Evolutionary conservation across 192 early-diverging fungal species (phyloP).

Genomic region (Coemansia pectinata): DNA sequence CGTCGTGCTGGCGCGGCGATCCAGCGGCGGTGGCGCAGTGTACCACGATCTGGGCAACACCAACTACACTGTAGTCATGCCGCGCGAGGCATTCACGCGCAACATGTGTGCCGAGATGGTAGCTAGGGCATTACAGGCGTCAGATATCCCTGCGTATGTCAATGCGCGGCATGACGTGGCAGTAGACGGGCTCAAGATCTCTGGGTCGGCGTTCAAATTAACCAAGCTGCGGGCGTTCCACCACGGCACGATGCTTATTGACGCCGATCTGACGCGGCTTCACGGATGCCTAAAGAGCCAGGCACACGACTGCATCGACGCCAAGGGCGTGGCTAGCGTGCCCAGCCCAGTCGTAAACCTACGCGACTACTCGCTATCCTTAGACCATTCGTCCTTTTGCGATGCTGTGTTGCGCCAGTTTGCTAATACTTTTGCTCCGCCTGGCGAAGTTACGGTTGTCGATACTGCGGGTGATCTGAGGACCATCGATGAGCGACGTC

Average conservation of each 20-base stretch:
- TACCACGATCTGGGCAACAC: slow-evolving; percentile 97
- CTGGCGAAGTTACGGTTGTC: neutral
- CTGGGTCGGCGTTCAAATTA: slow-evolving; percentile 94
- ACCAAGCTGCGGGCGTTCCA: slow-evolving; percentile 83
- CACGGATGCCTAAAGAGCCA: slow-evolving; percentile 55
- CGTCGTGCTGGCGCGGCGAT: slow-evolving; percentile 84
- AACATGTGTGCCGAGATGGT: slow-evolving; percentile 76
- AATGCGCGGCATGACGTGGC: slow-evolving; percentile 90
- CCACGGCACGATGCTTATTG: slow-evolving; percentile 98
- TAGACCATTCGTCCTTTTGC: slow-evolving; percentile 85
- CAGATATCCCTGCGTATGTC: slow-evolving; percentile 78
- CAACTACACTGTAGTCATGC: slow-evolving; percentile 94
- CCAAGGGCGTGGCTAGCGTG: slow-evolving; percentile 90
- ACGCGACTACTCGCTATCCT: slow-evolving; percentile 74
- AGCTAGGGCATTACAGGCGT: slow-evolving; percentile 65
- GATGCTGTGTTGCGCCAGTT: slow-evolving; percentile 75
- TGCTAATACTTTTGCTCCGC: slow-evolving; percentile 56
- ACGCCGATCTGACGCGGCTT: slow-evolving; percentile 71
- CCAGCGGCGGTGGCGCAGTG: slow-evolving; percentile 92
- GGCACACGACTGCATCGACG: slow-evolving; percentile 62
- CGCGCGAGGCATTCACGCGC: slow-evolving; percentile 79
- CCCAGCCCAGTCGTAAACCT: slow-evolving; percentile 84
- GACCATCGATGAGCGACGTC: slow-evolving; percentile 27
- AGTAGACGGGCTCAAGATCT: slow-evolving; percentile 81
- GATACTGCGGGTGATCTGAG: slow-evolving; percentile 11